A percentile compares a stretch with the other conserved stretches of the same genome.
Conservation (phyloP, 352 stramenopile species). For the Globisporangium rhizosaccharum region DNA sequence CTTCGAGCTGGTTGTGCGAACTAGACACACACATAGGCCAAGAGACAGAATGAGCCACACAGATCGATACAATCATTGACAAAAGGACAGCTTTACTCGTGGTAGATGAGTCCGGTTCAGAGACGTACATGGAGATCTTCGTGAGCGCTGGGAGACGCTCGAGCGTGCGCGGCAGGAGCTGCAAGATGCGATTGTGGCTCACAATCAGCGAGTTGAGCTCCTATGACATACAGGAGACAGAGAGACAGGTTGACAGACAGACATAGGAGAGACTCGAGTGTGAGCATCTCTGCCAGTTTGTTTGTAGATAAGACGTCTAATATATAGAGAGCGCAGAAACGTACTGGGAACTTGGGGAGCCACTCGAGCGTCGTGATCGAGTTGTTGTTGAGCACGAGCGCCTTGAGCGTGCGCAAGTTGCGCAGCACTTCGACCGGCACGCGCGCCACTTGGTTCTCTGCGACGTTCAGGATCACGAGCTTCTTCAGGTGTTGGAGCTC, state of each 20-base stretch:
- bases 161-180: conserved; percentile 54
- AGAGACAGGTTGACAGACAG: background rate
- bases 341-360: conserved; percentile 61
- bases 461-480: conserved; percentile 72
- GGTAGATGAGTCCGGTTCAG: background rate
- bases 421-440: conserved; percentile 67
- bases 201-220: conserved; percentile 84
- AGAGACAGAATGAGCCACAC: background rate
- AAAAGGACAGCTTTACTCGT: too few species aligned
- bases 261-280: background rate
- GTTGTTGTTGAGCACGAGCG: conserved; percentile 84
- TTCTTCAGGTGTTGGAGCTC: conserved; percentile 77
- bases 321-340: background rate
- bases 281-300: background rate
- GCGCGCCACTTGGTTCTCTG: conserved; percentile 69
- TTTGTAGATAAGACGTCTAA: background rate
- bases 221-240: conserved; percentile 13
- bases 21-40: conserved; percentile 19
- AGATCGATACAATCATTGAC: background rate
- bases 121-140: conserved; percentile 80
- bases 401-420: conserved; percentile 65
- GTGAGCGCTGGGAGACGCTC: conserved; percentile 66
- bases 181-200: conserved; percentile 76
- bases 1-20: conserved; percentile 73
- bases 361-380: conserved; percentile 78